Evolutionary conservation across 768 basidiomycete species (phyloP).

Genomic region (Termitomyces heimii): DNA sequence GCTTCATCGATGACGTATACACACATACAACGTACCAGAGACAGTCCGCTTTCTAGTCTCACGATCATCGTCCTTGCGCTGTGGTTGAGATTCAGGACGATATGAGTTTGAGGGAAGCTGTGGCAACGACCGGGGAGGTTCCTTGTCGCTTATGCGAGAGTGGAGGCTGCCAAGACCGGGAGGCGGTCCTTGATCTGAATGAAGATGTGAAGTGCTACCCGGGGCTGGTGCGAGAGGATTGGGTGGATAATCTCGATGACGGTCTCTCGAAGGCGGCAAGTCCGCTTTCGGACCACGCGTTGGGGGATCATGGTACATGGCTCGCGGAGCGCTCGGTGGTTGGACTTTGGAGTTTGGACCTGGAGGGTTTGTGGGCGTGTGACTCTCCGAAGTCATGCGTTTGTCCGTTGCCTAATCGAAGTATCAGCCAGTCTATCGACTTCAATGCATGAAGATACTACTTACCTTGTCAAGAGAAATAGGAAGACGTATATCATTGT

Average conservation of each 20-base stretch:
- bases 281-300: slow-evolving; percentile 37
- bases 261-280: slow-evolving; percentile 29
- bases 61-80: slow-evolving; percentile 56
- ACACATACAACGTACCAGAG: slow-evolving; percentile 49
- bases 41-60: slow-evolving; percentile 64
- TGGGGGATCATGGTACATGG: slow-evolving; percentile 46
- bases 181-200: slow-evolving; percentile 16
- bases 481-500: slow-evolving; percentile 31
- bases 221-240: slow-evolving; percentile 16
- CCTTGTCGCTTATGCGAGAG: slow-evolving; percentile 61
- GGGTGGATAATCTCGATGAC: slow-evolving; percentile 45
- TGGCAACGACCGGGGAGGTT: slow-evolving; percentile 29
- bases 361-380: slow-evolving; percentile 22
- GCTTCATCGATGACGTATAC: background rate
- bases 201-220: slow-evolving; percentile 12
- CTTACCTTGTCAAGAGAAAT: slow-evolving; percentile 56
- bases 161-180: slow-evolving; percentile 27
- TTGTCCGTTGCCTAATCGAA: slow-evolving; percentile 45
- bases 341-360: slow-evolving; percentile 29
- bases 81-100: slow-evolving; percentile 33
- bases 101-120: slow-evolving; percentile 35
- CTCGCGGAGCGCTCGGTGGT: slow-evolving; percentile 58
- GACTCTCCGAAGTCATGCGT: slow-evolving; percentile 44
- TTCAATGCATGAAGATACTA: background rate
- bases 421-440: slow-evolving; percentile 6